Evolutionary conservation across 2,329 filamentous ascomycete genomes (phyloP).

Genomic region (Colletotrichum sp.): DNA sequence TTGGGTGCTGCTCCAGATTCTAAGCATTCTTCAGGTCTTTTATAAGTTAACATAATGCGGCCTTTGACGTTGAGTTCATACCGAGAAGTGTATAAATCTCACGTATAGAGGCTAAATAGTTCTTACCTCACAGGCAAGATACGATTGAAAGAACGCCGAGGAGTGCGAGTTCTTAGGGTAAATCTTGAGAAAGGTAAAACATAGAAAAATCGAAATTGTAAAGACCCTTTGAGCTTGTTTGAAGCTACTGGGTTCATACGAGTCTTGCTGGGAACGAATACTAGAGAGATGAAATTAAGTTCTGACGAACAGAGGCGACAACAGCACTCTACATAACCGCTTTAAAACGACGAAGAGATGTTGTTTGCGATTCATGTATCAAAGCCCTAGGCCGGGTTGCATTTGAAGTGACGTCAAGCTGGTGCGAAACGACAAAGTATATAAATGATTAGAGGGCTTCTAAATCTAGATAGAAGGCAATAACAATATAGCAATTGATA

Average conservation of each 20-base stretch:
- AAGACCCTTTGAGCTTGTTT: too few species aligned
- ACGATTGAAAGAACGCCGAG: too few species aligned
- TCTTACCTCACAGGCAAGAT: too few species aligned
- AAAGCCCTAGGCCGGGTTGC: too few species aligned
- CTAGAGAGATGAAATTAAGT: neutral
- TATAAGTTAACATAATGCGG: neutral
- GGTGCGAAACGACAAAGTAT: neutral
- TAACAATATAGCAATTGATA: too few species aligned
- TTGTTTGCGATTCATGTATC: too few species aligned
- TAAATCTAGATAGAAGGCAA: neutral
- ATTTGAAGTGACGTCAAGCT: too few species aligned
- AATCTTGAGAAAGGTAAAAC: too few species aligned
- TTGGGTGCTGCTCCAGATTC: neutral
- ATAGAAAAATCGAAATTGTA: too few species aligned
- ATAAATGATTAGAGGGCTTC: neutral
- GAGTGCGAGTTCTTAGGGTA: too few species aligned
- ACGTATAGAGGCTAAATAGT: fast-evolving
- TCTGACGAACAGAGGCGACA: neutral
- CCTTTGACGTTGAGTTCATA: neutral
- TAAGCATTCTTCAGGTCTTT: fast-evolving
- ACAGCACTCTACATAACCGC: neutral
- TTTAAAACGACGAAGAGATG: neutral
- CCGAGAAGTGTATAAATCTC: neutral
- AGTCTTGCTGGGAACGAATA: neutral
- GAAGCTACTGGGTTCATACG: too few species aligned